phyloP scores from a whole-genome alignment of 495 filamentous ascomycete genomes.

The Lasiosphaeria hispida region DNA sequence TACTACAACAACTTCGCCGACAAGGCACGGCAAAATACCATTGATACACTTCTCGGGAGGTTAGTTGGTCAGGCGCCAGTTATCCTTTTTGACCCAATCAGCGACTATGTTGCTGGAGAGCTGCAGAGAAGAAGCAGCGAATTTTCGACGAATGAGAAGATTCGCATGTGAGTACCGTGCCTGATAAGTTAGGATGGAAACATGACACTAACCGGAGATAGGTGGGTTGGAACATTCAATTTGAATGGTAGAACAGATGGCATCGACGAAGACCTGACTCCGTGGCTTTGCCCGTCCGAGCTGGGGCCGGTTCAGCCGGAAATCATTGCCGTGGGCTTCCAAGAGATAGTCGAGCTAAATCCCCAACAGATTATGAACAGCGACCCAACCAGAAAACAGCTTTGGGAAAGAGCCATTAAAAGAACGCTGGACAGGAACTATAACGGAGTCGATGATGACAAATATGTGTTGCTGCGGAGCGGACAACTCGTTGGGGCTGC shows the following conservation, averaged over 20 bases:
- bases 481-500: slow-evolving; percentile 95
- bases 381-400: slow-evolving; percentile 77
- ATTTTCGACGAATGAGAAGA: slow-evolving; percentile 48
- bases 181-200: background rate
- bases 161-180: slow-evolving; percentile 41
- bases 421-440: slow-evolving; percentile 70
- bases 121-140: slow-evolving; percentile 59
- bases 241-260: slow-evolving; percentile 81
- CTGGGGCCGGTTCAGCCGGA: slow-evolving; percentile 59
- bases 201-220: slow-evolving; percentile 43
- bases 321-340: slow-evolving; percentile 87
- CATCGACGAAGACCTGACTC: slow-evolving; percentile 71
- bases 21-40: slow-evolving; percentile 88
- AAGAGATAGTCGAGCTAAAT: slow-evolving; percentile 95
- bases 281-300: slow-evolving; percentile 70
- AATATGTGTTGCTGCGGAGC: slow-evolving; percentile 84
- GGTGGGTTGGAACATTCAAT: slow-evolving; percentile 92
- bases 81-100: slow-evolving; percentile 87
- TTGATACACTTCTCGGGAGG: slow-evolving; percentile 84
- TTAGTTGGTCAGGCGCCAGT: slow-evolving; percentile 81
- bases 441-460: slow-evolving; percentile 58
- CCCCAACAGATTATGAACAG: slow-evolving; percentile 99
- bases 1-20: slow-evolving; percentile 98
- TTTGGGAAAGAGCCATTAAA: slow-evolving; percentile 82
- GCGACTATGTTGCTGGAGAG: slow-evolving; percentile 79